phyloP scores from a whole-genome alignment of 2,329 filamentous ascomycete genomes.

The Aspergillus cejpii region DNA sequence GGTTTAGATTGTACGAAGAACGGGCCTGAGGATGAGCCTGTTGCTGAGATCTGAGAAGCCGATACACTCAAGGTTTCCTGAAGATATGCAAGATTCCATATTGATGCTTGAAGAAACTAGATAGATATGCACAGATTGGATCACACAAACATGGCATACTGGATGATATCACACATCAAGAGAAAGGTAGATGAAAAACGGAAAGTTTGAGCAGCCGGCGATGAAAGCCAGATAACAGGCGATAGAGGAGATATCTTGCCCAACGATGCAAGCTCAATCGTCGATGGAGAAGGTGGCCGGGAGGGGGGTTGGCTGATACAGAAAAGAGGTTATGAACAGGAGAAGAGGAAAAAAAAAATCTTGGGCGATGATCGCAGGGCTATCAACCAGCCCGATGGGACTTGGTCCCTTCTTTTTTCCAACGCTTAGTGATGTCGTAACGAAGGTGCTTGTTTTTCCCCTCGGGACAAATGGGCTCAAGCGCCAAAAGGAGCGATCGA shows the following conservation, averaged over 20 bases:
- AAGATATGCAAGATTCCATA: neutral
- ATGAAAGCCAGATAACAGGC: neutral
- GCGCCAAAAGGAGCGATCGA: neutral
- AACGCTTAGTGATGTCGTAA: neutral
- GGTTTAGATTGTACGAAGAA: no score
- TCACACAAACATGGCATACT: neutral
- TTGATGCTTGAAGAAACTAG: neutral
- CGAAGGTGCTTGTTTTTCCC: neutral
- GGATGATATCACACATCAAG: neutral
- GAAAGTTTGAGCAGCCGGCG: neutral
- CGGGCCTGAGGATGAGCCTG: no score
- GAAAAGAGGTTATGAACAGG: slow-evolving; percentile 6
- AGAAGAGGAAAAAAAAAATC: slow-evolving; percentile 5
- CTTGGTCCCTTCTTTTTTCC: neutral
- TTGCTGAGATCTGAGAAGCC: no score
- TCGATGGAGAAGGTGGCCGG: neutral
- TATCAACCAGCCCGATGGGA: neutral
- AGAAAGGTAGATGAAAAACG: neutral
- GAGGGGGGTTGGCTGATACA: slow-evolving; percentile 1
- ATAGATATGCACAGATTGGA: neutral
- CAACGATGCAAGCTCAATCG: neutral
- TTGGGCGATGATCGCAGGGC: slow-evolving; percentile 1
- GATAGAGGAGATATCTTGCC: neutral
- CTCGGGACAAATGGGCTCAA: neutral
- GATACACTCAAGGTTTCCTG: neutral